These are phyloP conservation scores for Lactarius trivialis DNA, from an alignment of 768 basidiomycete species.

Conservation along the genomic window DNA sequence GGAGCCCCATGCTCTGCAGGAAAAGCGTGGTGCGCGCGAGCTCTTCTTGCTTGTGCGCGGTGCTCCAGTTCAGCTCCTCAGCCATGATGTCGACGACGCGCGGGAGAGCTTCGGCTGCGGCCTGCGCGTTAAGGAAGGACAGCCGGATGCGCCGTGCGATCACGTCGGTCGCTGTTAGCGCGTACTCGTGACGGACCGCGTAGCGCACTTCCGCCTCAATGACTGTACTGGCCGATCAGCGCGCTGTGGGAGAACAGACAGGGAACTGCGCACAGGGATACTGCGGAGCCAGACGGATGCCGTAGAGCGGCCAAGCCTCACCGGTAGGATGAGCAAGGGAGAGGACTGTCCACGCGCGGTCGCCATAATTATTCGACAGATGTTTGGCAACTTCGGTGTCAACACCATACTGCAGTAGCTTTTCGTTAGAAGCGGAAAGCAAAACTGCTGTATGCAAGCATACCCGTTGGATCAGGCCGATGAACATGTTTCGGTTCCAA, in stretches of 20 bases:
- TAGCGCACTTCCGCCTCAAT: conserved; percentile 93
- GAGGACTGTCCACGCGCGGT: conserved; percentile 93
- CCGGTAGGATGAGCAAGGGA: conserved; percentile 73
- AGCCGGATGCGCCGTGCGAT: conserved; percentile 90
- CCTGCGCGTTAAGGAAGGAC: conserved; percentile 86
- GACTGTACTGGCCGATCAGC: conserved; percentile 36
- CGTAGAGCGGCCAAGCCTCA: conserved; percentile 80
- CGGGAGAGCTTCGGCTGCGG: conserved; percentile 78
- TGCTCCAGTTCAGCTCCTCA: conserved; percentile 74
- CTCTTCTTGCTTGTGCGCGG: conserved; percentile 51
- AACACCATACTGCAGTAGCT: conserved; percentile 61
- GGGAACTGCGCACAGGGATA: conserved; percentile 61
- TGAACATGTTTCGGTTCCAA: conserved; percentile 96
- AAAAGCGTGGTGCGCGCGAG: conserved; percentile 54
- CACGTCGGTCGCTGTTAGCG: conserved; percentile 86
- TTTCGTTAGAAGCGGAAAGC: neutral
- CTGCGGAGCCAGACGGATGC: conserved; percentile 56
- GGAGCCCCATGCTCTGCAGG: conserved; percentile 81
- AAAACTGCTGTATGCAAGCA: conserved; percentile 27
- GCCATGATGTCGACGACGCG: conserved; percentile 89
- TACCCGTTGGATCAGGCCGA: conserved; percentile 87
- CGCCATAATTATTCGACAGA: conserved; percentile 89
- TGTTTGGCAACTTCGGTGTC: conserved; percentile 91
- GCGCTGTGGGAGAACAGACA: neutral
- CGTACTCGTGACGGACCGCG: conserved; percentile 86